A percentile compares a stretch with the other conserved stretches of the same genome.
These are phyloP conservation scores for Clarireedia paspali DNA, from an alignment of 2,329 filamentous ascomycete genomes.

Conservation along the genomic window DNA sequence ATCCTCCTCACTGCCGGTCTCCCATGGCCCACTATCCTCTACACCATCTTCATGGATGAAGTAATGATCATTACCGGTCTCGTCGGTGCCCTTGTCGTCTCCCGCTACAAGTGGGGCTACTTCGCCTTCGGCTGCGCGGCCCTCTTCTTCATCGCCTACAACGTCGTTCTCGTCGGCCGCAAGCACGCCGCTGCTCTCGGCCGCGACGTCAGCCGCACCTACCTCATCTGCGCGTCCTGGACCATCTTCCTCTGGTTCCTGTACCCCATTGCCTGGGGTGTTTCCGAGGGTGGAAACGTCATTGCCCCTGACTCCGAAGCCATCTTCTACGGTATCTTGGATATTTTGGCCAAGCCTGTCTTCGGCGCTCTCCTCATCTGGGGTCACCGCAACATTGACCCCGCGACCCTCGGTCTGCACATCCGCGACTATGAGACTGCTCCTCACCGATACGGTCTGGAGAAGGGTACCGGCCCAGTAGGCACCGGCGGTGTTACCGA, in stretches of 20 bases:
- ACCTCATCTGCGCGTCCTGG: constrained; percentile 47
- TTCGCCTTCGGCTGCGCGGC: constrained; percentile 47
- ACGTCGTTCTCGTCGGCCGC: constrained; percentile 49
- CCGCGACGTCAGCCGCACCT: constrained; percentile 43
- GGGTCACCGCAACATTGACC: constrained; percentile 55
- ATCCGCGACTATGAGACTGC: not conserved
- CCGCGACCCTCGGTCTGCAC: not conserved
- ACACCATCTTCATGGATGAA: constrained; percentile 53
- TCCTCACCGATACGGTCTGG: not conserved
- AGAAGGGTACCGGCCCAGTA: too few relatives aligned
- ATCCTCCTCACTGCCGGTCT: constrained; percentile 56
- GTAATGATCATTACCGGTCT: constrained; percentile 63
- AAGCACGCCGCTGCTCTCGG: constrained; percentile 48
- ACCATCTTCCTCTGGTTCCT: constrained; percentile 56
- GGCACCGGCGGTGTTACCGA: too few relatives aligned
- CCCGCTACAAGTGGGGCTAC: constrained; percentile 62
- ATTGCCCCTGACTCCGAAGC: constrained; percentile 60
- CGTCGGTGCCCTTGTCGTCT: constrained; percentile 54
- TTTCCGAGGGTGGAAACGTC: constrained; percentile 56
- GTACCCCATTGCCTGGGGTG: constrained; percentile 58
- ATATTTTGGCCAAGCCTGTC: constrained; percentile 55
- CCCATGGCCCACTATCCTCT: constrained; percentile 56
- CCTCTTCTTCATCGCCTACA: constrained; percentile 53
- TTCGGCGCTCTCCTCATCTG: constrained; percentile 52
- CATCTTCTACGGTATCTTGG: constrained; percentile 59